Evolutionary conservation across 2,329 filamentous ascomycete genomes (phyloP).

Genomic region (Cytospora schulzeri): DNA sequence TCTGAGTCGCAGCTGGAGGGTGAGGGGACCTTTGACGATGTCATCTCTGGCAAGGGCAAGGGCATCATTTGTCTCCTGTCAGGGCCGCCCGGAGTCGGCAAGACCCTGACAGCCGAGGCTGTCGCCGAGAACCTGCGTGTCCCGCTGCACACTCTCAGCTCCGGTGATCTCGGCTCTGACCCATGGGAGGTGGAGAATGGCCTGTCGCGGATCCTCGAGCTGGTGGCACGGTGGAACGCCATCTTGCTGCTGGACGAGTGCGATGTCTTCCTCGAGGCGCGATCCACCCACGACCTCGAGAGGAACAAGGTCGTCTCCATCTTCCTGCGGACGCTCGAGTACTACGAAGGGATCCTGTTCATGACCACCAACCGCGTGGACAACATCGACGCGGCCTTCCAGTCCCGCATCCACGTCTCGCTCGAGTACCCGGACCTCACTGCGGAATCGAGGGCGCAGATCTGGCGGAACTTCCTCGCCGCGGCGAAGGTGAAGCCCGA

Average conservation of each 20-base stretch:
- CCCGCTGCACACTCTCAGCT: constrained; percentile 55
- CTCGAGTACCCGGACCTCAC: constrained; percentile 50
- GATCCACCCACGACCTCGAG: constrained; percentile 37
- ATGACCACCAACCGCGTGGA: constrained; percentile 51
- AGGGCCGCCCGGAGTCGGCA: constrained; percentile 52
- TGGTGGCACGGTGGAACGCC: constrained; percentile 73
- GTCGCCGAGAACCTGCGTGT: constrained; percentile 52
- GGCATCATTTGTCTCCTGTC: constrained; percentile 53
- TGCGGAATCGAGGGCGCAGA: constrained; percentile 36
- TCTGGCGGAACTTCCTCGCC: constrained; percentile 45
- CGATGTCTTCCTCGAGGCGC: constrained; percentile 55
- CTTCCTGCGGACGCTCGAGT: constrained; percentile 48
- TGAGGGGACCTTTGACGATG: constrained; percentile 48
- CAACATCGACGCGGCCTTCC: constrained; percentile 50
- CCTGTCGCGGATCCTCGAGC: constrained; percentile 69
- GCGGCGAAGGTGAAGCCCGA: constrained; percentile 35
- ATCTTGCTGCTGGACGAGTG: constrained; percentile 73
- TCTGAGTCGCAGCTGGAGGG: constrained; percentile 50
- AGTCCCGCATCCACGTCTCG: constrained; percentile 51
- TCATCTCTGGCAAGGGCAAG: constrained; percentile 55
- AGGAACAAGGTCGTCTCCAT: constrained; percentile 45
- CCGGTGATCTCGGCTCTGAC: constrained; percentile 72
- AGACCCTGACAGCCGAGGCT: constrained; percentile 52
- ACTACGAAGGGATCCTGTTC: constrained; percentile 52
- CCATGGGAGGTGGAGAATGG: constrained; percentile 65